A percentile compares a stretch with the other conserved stretches of the same genome.
These are phyloP conservation scores for Euclidium syriacum DNA, from an alignment of 345 rosid genomes.

Conservation along the genomic window DNA sequence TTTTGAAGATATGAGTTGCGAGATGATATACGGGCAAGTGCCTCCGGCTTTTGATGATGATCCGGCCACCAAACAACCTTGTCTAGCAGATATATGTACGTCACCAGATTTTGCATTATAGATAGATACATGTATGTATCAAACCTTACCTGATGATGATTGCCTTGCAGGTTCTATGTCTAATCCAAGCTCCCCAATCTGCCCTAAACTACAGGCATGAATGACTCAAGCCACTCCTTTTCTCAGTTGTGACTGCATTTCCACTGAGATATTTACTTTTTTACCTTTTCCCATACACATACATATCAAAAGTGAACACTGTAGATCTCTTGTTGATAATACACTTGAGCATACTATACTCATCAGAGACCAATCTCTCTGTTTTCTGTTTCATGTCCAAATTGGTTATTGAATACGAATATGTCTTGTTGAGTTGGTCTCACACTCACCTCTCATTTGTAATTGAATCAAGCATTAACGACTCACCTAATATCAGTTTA, in stretches of 20 bases:
- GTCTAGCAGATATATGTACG: constrained; percentile 31
- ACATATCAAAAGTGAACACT: constrained; percentile 1
- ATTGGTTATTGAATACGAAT: too few species aligned
- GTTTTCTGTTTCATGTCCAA: not conserved
- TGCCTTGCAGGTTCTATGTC: constrained; percentile 34
- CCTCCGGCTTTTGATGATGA: constrained; percentile 82
- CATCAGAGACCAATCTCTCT: not conserved
- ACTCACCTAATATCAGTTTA: too few species aligned
- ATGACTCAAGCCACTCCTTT: too few species aligned
- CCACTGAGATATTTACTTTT: not conserved
- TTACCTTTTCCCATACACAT: not conserved
- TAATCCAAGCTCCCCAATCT: constrained; percentile 29
- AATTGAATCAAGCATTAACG: too few species aligned
- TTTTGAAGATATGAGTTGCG: constrained; percentile 97
- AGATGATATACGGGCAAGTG: constrained; percentile 87
- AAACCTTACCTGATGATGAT: not conserved
- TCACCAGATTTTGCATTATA: not conserved
- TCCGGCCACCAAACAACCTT: constrained; percentile 39
- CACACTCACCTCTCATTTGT: too few species aligned
- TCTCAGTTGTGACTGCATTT: too few species aligned
- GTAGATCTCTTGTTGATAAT: constrained; percentile 15
- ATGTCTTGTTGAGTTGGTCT: too few species aligned
- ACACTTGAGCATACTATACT: constrained; percentile 2
- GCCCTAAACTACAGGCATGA: constrained; percentile 34
- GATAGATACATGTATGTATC: not conserved